A percentile compares a stretch with the other conserved stretches of the same genome.
Conservation (phyloP, 202 grass and related monocot genomes). For the Carex arenaria region DNA sequence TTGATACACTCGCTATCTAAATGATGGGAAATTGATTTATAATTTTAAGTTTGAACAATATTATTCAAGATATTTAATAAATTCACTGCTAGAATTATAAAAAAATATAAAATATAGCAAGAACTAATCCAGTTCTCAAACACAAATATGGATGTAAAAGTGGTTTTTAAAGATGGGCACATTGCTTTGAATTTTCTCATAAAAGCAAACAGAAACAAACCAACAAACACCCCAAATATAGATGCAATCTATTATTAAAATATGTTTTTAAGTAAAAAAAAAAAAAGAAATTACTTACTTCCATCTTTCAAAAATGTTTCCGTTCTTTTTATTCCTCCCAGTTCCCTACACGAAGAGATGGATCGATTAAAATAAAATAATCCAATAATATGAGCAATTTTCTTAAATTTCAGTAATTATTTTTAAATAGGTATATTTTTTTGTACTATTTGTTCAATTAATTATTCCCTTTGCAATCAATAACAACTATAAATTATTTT, state of each 20-base stretch:
- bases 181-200: not conserved
- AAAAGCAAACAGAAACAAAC: not conserved
- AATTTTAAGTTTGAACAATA: no score
- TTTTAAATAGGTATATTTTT: not conserved
- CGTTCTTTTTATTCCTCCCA: slow-evolving; percentile 96
- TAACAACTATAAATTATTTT: not conserved
- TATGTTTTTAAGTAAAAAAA: not conserved
- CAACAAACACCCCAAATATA: not conserved
- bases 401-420: not conserved
- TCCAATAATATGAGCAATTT: not conserved
- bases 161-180: not conserved
- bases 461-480: not conserved
- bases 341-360: slow-evolving; percentile 44
- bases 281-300: slow-evolving; percentile 40
- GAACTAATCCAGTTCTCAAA: not conserved
- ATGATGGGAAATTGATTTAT: no score
- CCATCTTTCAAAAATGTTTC: slow-evolving; percentile 98
- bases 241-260: not conserved
- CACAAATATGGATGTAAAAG: not conserved
- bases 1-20: no score
- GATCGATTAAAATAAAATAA: not conserved
- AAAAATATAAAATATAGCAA: not conserved
- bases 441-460: not conserved
- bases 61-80: not conserved
- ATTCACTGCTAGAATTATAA: not conserved